phyloP scores from a whole-genome alignment of 2,329 filamentous ascomycete genomes.

The Aspergillus ochraceus region DNA sequence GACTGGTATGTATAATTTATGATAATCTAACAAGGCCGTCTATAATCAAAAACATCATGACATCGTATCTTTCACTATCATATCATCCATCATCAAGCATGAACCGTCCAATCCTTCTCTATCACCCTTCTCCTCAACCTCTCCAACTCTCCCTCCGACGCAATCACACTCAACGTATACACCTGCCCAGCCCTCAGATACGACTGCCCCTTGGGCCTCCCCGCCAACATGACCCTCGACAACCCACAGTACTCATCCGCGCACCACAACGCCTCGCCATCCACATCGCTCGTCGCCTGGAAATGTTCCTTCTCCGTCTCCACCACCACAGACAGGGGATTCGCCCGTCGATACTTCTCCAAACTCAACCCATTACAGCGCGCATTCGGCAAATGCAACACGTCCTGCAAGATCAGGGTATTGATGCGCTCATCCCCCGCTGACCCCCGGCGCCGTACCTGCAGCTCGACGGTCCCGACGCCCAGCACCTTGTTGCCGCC shows the following conservation, averaged over 20 bases:
- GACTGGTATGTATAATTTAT: background rate
- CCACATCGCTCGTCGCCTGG: constrained; percentile 8
- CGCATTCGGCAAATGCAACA: constrained; percentile 22
- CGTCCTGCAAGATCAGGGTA: constrained; percentile 17
- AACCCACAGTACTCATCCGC: constrained; percentile 12
- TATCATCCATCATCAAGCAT: background rate
- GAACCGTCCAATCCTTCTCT: constrained; percentile 9
- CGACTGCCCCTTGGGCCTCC: constrained; percentile 12
- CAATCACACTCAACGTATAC: constrained; percentile 14
- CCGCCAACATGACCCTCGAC: constrained; percentile 18
- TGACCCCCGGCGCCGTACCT: constrained; percentile 11
- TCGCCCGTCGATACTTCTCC: constrained; percentile 7
- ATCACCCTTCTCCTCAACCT: constrained; percentile 12
- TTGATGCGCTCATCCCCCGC: constrained; percentile 11
- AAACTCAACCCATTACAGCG: constrained; percentile 21
- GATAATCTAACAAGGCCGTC: background rate
- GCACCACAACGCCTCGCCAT: constrained; percentile 18
- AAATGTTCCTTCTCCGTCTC: constrained; percentile 4
- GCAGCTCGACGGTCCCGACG: constrained; percentile 18
- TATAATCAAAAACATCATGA: background rate
- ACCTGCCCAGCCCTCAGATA: constrained; percentile 8
- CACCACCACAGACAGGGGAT: constrained; percentile 6
- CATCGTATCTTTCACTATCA: no score
- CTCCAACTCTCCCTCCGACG: constrained; percentile 19
- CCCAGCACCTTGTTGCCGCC: constrained; percentile 17